These are phyloP conservation scores for Stagonosporopsis vannaccii DNA, from an alignment of 2,329 filamentous ascomycete species.

Conservation along the genomic window DNA sequence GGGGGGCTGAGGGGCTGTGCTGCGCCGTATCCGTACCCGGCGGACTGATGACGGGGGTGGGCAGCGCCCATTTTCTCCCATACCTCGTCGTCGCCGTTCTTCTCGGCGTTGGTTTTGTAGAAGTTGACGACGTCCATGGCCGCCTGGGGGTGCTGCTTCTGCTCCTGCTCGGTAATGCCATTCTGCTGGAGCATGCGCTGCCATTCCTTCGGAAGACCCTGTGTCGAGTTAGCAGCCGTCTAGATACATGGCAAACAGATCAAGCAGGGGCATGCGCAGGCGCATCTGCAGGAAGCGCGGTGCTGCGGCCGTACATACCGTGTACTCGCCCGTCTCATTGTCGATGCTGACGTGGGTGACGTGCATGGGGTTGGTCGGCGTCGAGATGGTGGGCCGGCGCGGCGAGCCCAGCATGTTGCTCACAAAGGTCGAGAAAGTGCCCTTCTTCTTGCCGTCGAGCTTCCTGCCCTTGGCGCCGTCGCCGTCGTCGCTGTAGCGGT, in stretches of 20 bases:
- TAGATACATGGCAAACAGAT: too few species aligned
- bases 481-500: constrained; percentile 51
- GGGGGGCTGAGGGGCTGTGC: constrained; percentile 73
- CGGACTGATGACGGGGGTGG: constrained; percentile 61
- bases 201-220: constrained; percentile 98
- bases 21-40: constrained; percentile 48
- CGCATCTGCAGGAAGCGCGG: too few species aligned
- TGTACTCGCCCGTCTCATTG: constrained; percentile 94
- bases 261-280: too few species aligned
- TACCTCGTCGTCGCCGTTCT: constrained; percentile 80
- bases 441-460: constrained; percentile 51
- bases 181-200: constrained; percentile 93
- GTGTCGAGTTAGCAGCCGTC: constrained; percentile 30
- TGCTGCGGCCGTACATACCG: constrained; percentile 62
- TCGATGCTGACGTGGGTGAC: constrained; percentile 98
- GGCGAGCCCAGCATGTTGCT: constrained; percentile 65
- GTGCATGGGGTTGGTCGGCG: constrained; percentile 95
- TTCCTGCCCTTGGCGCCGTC: constrained; percentile 39
- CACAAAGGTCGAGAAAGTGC: constrained; percentile 50
- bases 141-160: constrained; percentile 93
- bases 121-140: constrained; percentile 96
- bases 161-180: constrained; percentile 94
- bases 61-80: constrained; percentile 97
- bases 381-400: constrained; percentile 93
- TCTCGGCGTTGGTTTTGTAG: constrained; percentile 92